These are phyloP conservation scores for Carallia brachiata DNA, from an alignment of 345 rosid genomes.

Conservation along the genomic window DNA sequence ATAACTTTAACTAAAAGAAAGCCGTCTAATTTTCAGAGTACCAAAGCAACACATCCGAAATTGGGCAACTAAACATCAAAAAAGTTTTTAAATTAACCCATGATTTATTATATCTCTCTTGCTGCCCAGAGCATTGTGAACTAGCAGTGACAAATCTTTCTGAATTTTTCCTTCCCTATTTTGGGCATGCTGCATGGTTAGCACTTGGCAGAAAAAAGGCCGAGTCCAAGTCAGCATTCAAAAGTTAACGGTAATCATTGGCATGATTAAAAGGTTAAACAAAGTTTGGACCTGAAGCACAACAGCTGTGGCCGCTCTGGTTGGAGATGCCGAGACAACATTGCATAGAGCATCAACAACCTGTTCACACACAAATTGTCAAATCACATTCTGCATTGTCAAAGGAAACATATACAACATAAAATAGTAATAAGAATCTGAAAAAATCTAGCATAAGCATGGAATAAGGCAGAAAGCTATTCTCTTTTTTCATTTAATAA, in stretches of 20 bases:
- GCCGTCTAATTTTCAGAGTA: constrained; percentile 12
- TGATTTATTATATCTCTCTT: not conserved
- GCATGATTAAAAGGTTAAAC: constrained; percentile 25
- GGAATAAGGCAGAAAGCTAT: not conserved
- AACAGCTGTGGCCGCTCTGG: constrained; percentile 90
- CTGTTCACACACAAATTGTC: constrained; percentile 34
- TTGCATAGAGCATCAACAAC: constrained; percentile 95
- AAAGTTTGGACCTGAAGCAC: constrained; percentile 83
- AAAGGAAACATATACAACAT: not conserved
- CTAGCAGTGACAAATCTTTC: not conserved
- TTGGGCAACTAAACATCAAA: constrained; percentile 15
- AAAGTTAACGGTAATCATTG: constrained; percentile 1
- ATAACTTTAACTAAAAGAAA: constrained; percentile 3
- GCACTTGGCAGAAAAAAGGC: constrained; percentile 5
- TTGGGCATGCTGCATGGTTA: constrained; percentile 3
- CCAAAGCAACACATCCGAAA: constrained; percentile 8
- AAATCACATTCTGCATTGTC: not conserved
- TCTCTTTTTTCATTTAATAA: not conserved
- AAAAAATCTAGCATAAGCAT: not conserved
- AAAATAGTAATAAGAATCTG: constrained; percentile 2
- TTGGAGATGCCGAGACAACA: constrained; percentile 83
- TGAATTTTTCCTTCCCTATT: not conserved
- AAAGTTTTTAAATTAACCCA: not conserved
- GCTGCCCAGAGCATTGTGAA: not conserved
- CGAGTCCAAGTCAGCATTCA: constrained; percentile 14